Percentiles rank a stretch among this genome's conserved stretches.
phyloP scores from a whole-genome alignment of 2,329 filamentous ascomycete species.

The Ascochyta koolunga region DNA sequence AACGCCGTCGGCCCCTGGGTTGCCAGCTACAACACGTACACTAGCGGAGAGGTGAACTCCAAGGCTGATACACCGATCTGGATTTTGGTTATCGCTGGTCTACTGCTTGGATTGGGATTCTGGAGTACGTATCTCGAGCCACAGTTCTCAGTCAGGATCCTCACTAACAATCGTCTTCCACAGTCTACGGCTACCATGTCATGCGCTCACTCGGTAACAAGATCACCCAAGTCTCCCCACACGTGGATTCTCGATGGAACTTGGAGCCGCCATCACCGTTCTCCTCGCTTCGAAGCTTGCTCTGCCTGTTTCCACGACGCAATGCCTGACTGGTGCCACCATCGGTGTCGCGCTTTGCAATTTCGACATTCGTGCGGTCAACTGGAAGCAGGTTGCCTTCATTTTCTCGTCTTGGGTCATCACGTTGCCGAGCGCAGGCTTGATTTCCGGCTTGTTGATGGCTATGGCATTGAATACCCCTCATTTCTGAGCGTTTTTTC shows the following conservation, averaged over 20 bases:
- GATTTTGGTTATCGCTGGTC: slow-evolving; percentile 63
- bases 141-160: too few species aligned
- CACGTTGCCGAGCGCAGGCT: slow-evolving; percentile 50
- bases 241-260: slow-evolving; percentile 52
- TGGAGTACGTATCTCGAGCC: slow-evolving; percentile 62
- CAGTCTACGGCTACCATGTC: slow-evolving; percentile 53
- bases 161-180: not conserved
- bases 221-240: slow-evolving; percentile 67
- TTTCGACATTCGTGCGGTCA: slow-evolving; percentile 46
- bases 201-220: slow-evolving; percentile 67
- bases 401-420: slow-evolving; percentile 53
- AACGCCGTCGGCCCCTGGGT: slow-evolving; percentile 63
- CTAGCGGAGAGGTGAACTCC: slow-evolving; percentile 52
- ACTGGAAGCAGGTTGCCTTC: slow-evolving; percentile 50
- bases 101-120: slow-evolving; percentile 61
- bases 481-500: slow-evolving; percentile 31
- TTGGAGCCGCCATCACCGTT: slow-evolving; percentile 63
- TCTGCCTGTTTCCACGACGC: slow-evolving; percentile 68
- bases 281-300: slow-evolving; percentile 66
- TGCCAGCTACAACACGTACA: slow-evolving; percentile 67
- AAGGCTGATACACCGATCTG: slow-evolving; percentile 63
- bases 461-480: slow-evolving; percentile 52
- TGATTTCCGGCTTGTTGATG: slow-evolving; percentile 49
- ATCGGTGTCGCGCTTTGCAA: slow-evolving; percentile 39
- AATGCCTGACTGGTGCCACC: slow-evolving; percentile 53